These are phyloP conservation scores for Clitopilus hobsonii DNA, from an alignment of 768 basidiomycete species.

Conservation along the genomic window DNA sequence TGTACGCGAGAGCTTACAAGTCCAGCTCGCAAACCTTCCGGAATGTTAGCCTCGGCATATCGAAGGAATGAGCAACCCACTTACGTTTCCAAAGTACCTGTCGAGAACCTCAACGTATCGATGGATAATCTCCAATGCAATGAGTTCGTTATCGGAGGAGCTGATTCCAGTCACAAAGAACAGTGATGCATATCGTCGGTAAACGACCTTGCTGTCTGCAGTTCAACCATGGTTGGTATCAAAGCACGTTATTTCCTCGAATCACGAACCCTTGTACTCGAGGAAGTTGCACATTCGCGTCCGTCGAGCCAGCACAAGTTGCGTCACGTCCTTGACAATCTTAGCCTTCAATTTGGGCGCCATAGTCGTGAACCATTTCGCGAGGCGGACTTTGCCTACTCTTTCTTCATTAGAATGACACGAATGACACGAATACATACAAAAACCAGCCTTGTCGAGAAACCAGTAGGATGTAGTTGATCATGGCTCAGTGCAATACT, in stretches of 20 bases:
- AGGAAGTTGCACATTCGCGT: slow-evolving; percentile 99
- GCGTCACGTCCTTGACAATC: slow-evolving; percentile 99
- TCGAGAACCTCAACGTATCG: slow-evolving; percentile 93
- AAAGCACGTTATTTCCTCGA: background rate
- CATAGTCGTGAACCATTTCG: slow-evolving; percentile 98
- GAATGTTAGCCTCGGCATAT: slow-evolving; percentile 6
- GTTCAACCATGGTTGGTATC: slow-evolving; percentile 29
- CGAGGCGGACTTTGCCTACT: slow-evolving; percentile 90
- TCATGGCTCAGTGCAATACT: slow-evolving; percentile 41
- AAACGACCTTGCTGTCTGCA: slow-evolving; percentile 82
- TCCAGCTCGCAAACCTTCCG: slow-evolving; percentile 88
- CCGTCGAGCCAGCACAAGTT: slow-evolving; percentile 90
- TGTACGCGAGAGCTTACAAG: slow-evolving; percentile 51
- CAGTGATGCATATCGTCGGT: slow-evolving; percentile 90
- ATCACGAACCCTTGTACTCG: slow-evolving; percentile 88
- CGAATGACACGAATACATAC: slow-evolving; percentile 2
- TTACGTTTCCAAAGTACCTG: slow-evolving; percentile 85
- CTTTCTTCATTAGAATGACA: slow-evolving; percentile 5
- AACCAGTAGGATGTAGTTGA: slow-evolving; percentile 97
- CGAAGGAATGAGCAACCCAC: slow-evolving; percentile 18
- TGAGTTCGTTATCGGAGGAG: slow-evolving; percentile 83
- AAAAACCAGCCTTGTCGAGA: slow-evolving; percentile 80
- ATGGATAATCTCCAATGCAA: slow-evolving; percentile 90
- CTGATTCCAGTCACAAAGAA: slow-evolving; percentile 92
- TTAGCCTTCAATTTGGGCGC: slow-evolving; percentile 87